Evolutionary conservation across 177 flowering plant species (phyloP).

Genomic region (Vitis hybrid): DNA sequence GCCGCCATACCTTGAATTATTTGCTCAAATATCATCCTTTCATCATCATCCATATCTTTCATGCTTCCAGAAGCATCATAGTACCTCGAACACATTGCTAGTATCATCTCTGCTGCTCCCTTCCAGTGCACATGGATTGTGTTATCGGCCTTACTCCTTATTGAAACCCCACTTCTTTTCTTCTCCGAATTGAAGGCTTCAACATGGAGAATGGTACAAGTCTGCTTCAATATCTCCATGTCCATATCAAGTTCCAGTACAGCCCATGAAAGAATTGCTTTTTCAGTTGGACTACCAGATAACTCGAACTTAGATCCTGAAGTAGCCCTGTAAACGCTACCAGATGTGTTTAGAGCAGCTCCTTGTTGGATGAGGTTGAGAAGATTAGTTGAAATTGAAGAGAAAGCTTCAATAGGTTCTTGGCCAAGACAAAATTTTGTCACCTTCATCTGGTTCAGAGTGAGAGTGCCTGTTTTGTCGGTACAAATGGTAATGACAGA

Average conservation of each 20-base stretch:
- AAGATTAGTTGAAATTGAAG: constrained; percentile 17
- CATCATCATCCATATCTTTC: constrained; percentile 23
- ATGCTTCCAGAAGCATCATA: constrained; percentile 34
- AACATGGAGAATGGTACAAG: constrained; percentile 28
- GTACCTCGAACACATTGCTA: constrained; percentile 51
- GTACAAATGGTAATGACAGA: constrained; percentile 46
- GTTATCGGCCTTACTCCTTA: constrained; percentile 25
- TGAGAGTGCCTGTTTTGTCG: constrained; percentile 48
- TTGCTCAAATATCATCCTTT: constrained; percentile 23
- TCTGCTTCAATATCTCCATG: constrained; percentile 33
- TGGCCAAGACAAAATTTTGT: constrained; percentile 42
- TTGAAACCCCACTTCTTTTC: constrained; percentile 49
- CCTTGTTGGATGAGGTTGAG: constrained; percentile 46
- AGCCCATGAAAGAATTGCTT: constrained; percentile 53
- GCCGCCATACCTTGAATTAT: constrained; percentile 57
- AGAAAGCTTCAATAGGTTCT: constrained; percentile 9
- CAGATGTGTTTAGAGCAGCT: constrained; percentile 61
- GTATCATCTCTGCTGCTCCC: constrained; percentile 62
- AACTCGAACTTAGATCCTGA: constrained; percentile 34
- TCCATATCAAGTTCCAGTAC: constrained; percentile 40
- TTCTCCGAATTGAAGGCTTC: constrained; percentile 57
- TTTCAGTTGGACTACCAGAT: constrained; percentile 54
- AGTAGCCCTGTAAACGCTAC: constrained; percentile 34
- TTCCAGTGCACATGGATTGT: constrained; percentile 50
- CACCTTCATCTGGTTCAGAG: constrained; percentile 46